Conservation (phyloP, 371 early-diverging fungal genomes). For the Parasitella parasitica region DNA sequence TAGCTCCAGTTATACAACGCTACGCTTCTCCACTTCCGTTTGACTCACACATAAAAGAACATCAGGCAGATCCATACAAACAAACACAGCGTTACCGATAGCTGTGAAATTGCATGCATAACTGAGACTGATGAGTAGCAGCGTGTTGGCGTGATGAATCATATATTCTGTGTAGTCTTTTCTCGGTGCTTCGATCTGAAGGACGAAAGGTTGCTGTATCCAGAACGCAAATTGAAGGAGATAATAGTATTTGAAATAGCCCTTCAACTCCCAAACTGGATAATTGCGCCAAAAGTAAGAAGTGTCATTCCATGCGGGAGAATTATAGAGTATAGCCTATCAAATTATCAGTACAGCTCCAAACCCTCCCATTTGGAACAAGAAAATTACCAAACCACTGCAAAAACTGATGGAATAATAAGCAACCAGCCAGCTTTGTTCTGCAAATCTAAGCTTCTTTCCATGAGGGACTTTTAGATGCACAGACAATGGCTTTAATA, state of each 20-base stretch:
- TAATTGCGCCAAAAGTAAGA: conserved; percentile 65
- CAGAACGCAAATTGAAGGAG: conserved; percentile 72
- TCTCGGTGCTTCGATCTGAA: conserved; percentile 70
- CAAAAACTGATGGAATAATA: conserved; percentile 53
- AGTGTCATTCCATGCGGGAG: conserved; percentile 70
- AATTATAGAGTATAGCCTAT: conserved; percentile 30
- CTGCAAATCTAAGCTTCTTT: conserved; percentile 64
- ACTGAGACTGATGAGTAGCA: conserved; percentile 62
- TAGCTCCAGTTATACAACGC: background rate
- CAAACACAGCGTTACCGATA: conserved; percentile 78
- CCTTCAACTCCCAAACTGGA: conserved; percentile 56
- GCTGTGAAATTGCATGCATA: conserved; percentile 70
- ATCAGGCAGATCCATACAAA: conserved; percentile 79
- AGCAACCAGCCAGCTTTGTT: conserved; percentile 68
- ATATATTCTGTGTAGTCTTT: conserved; percentile 73
- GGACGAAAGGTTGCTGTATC: conserved; percentile 74
- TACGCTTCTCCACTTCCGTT: background rate
- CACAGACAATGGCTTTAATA: conserved; percentile 58
- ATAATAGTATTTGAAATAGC: conserved; percentile 69
- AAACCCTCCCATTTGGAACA: background rate
- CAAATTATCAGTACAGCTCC: background rate
- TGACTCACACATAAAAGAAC: conserved; percentile 69
- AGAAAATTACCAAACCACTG: conserved; percentile 50
- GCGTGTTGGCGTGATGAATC: conserved; percentile 74
- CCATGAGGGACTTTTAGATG: conserved; percentile 39